These are phyloP conservation scores for Trichoderma sp. DNA, from an alignment of 2,329 filamentous ascomycete genomes.

Conservation along the genomic window DNA sequence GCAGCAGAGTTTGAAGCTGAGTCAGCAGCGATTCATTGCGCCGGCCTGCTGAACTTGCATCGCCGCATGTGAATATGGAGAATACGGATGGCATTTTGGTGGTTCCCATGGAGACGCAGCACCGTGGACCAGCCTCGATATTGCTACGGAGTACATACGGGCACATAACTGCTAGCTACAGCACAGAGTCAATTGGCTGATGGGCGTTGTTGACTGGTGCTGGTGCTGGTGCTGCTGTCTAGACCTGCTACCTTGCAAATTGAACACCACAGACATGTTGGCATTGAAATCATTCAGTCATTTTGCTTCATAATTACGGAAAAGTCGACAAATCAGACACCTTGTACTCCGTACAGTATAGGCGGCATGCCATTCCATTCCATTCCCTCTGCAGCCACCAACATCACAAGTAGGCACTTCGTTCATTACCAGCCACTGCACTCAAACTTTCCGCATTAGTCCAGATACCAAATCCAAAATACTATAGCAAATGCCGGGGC, in stretches of 20 bases:
- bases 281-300: too few relatives aligned
- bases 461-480: background rate
- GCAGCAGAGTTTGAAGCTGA: background rate
- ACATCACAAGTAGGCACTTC: background rate
- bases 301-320: background rate
- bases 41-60: background rate
- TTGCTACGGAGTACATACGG: too few relatives aligned
- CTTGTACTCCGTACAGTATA: too few relatives aligned
- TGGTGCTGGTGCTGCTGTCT: background rate
- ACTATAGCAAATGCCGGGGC: background rate
- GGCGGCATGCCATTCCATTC: background rate
- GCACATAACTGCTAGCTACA: background rate
- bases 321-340: background rate
- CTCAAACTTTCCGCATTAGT: background rate
- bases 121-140: background rate
- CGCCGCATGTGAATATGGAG: background rate
- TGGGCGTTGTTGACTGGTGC: background rate
- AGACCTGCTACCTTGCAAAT: background rate
- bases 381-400: background rate
- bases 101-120: background rate
- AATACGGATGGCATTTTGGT: background rate
- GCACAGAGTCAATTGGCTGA: background rate
- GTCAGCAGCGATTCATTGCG: background rate
- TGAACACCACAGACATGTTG: too few relatives aligned
- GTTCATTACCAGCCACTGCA: background rate